Evolutionary conservation across 2,329 filamentous ascomycete species (phyloP).

Genomic region (Cercospora berteroae): DNA sequence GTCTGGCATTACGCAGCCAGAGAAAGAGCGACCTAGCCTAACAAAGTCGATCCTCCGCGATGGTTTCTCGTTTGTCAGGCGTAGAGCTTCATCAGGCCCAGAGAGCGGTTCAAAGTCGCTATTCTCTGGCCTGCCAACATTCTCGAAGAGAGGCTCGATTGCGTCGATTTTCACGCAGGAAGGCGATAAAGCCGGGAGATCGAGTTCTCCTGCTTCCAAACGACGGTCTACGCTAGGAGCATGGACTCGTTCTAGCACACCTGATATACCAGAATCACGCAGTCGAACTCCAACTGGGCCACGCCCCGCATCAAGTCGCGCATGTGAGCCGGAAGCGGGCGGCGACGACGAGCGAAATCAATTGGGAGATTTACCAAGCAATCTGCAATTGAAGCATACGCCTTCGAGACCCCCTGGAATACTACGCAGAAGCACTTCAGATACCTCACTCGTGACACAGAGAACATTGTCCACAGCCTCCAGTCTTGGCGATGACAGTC

Average conservation of each 20-base stretch:
- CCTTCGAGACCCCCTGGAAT: conserved; percentile 24
- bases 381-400: conserved; percentile 20
- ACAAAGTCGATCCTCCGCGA: conserved; percentile 40
- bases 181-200: background rate
- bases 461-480: conserved; percentile 74
- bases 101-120: conserved; percentile 33
- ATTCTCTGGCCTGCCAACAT: conserved; percentile 31
- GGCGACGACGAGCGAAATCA: conserved; percentile 24
- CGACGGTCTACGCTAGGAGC: background rate
- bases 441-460: conserved; percentile 72
- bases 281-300: background rate
- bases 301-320: background rate
- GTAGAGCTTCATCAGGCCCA: conserved; percentile 43
- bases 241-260: background rate
- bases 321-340: background rate
- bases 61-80: conserved; percentile 39
- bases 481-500: conserved; percentile 77
- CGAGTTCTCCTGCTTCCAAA: background rate
- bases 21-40: conserved; percentile 32
- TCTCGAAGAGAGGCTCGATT: conserved; percentile 35
- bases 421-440: conserved; percentile 65
- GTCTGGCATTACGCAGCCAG: conserved; percentile 38
- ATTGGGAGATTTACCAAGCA: conserved; percentile 25
- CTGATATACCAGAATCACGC: background rate
- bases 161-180: conserved; percentile 28